These are phyloP conservation scores for Fusarium euwallaceae DNA, from an alignment of 2,329 filamentous ascomycete species.

Conservation along the genomic window DNA sequence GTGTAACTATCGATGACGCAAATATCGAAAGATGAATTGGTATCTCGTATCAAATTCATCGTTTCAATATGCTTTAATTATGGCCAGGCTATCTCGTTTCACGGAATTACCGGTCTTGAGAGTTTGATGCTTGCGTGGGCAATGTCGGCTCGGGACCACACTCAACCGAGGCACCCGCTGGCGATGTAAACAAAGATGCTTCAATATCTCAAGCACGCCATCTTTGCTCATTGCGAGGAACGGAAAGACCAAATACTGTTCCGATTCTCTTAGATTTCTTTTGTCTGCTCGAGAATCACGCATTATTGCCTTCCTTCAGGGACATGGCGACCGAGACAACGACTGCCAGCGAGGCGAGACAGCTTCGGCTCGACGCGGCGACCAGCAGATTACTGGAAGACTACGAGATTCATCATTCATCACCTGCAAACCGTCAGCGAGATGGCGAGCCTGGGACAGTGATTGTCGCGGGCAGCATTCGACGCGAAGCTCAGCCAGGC, in stretches of 20 bases:
- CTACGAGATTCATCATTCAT: conserved; percentile 9
- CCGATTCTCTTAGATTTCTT: not conserved
- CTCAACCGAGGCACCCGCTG: not conserved
- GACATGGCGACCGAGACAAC: not conserved
- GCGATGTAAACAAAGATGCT: not conserved
- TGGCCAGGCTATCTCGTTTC: not conserved
- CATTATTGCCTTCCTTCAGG: not conserved
- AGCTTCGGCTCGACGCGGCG: not conserved
- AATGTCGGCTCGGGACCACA: not conserved
- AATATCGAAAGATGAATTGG: not conserved
- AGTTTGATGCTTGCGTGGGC: not conserved
- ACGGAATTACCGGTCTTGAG: not conserved
- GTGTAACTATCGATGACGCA: not conserved
- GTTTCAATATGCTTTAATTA: not conserved
- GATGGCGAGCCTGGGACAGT: not conserved
- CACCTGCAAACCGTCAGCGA: not conserved
- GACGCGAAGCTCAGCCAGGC: conserved; percentile 8
- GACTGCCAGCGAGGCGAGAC: not conserved
- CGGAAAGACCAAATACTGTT: not conserved
- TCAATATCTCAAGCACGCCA: not conserved
- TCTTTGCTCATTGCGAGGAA: not conserved
- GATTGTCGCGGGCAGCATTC: not conserved
- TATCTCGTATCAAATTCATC: not conserved
- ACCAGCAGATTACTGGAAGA: not conserved
- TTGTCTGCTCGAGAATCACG: not conserved